phyloP scores from a whole-genome alignment of 768 basidiomycete genomes.

The Tylopilus intermedius region DNA sequence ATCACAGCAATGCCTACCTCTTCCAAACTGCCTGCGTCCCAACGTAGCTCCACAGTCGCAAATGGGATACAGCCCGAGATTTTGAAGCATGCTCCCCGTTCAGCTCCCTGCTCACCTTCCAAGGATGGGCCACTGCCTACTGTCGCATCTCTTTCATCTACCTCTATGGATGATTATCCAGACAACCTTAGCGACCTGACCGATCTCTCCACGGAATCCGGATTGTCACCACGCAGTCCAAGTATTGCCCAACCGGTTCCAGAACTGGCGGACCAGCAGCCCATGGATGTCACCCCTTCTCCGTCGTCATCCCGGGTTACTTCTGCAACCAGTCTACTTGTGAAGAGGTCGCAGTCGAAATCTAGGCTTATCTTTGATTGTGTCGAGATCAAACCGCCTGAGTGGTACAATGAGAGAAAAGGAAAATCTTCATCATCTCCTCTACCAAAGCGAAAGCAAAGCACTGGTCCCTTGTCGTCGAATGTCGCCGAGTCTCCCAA shows the following conservation, averaged over 20 bases:
- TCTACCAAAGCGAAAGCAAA: conserved; percentile 15
- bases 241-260: not conserved
- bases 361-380: conserved; percentile 21
- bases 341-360: not conserved
- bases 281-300: not conserved
- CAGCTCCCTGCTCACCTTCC: not conserved
- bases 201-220: conserved; percentile 25
- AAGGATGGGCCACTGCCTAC: not conserved
- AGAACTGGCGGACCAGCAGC: not conserved
- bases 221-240: conserved; percentile 11
- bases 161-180: conserved; percentile 12
- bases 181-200: conserved; percentile 27
- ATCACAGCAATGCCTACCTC: not conserved
- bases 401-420: conserved; percentile 8
- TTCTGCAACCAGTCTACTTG: not conserved
- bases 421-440: not conserved
- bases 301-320: not conserved
- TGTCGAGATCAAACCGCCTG: conserved; percentile 17
- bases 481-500: not conserved
- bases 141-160: not conserved
- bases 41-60: not conserved
- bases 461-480: not conserved
- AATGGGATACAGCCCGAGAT: not conserved
- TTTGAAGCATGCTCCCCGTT: too few species aligned
- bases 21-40: not conserved